Conservation (phyloP, 2,329 filamentous ascomycete species). For the Colletotrichum sp. region DNA sequence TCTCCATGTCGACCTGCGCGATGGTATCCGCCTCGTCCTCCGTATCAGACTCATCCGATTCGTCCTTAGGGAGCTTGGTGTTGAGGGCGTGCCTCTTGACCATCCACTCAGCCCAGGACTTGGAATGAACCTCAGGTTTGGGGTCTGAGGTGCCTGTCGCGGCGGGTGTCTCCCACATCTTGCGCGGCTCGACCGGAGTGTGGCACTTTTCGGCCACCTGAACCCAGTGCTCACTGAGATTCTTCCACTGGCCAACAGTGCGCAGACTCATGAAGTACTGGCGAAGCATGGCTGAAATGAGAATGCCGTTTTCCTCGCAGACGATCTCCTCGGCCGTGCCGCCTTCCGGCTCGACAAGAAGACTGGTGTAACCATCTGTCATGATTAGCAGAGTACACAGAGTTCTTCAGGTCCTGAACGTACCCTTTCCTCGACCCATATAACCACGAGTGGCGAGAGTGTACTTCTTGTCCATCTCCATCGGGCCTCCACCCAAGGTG, state of each 20-base stretch:
- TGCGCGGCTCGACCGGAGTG: conserved; percentile 48
- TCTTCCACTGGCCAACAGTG: conserved; percentile 79
- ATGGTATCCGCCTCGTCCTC: conserved; percentile 42
- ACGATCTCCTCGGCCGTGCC: conserved; percentile 80
- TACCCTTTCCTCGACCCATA: conserved; percentile 81
- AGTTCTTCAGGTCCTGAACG: not conserved
- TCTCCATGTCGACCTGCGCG: conserved; percentile 55
- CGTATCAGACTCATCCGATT: conserved; percentile 45
- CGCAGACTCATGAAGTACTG: conserved; percentile 92
- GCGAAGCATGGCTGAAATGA: conserved; percentile 84
- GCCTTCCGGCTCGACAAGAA: conserved; percentile 78
- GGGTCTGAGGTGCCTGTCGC: conserved; percentile 14
- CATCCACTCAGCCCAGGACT: conserved; percentile 42
- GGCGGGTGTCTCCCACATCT: conserved; percentile 35
- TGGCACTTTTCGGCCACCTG: conserved; percentile 67
- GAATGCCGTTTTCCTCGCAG: conserved; percentile 83
- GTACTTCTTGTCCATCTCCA: conserved; percentile 70
- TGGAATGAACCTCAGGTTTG: conserved; percentile 23
- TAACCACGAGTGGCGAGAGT: conserved; percentile 82
- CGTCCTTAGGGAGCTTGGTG: conserved; percentile 36
- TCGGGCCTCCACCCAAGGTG: conserved; percentile 63
- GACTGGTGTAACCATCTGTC: conserved; percentile 75
- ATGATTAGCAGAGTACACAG: not conserved
- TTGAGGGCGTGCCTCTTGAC: conserved; percentile 37
- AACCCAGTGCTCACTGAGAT: conserved; percentile 74